These are phyloP conservation scores for Pichia membranifaciens DNA, from an alignment of 805 yeast genomes.

Conservation along the genomic window DNA sequence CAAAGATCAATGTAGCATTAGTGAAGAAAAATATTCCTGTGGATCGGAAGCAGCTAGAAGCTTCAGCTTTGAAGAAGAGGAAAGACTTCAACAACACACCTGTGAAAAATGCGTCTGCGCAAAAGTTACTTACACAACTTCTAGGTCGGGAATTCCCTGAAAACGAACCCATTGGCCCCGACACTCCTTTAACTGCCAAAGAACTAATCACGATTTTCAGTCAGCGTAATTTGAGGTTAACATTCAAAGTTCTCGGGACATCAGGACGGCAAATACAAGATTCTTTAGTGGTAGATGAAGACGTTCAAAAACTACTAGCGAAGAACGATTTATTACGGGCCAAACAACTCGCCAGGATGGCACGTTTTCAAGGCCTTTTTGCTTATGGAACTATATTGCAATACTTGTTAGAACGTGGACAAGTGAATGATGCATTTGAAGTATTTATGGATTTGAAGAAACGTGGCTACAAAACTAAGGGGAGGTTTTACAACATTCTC, in stretches of 20 bases:
- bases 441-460: slow-evolving; percentile 51
- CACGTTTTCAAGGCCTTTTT: slow-evolving; percentile 42
- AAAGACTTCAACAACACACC: slow-evolving; percentile 21
- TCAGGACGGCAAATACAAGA: slow-evolving; percentile 53
- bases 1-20: slow-evolving; percentile 16
- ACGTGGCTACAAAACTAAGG: slow-evolving; percentile 52
- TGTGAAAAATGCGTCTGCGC: slow-evolving; percentile 27
- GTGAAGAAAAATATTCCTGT: background rate
- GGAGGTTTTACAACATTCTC: slow-evolving; percentile 41
- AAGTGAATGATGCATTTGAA: slow-evolving; percentile 44
- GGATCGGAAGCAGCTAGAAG: background rate
- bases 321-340: slow-evolving; percentile 51
- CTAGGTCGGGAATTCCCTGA: slow-evolving; percentile 18
- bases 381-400: slow-evolving; percentile 59
- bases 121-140: slow-evolving; percentile 18
- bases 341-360: slow-evolving; percentile 20
- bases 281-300: slow-evolving; percentile 48
- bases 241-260: slow-evolving; percentile 53
- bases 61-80: slow-evolving; percentile 11
- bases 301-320: slow-evolving; percentile 46
- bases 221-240: slow-evolving; percentile 36
- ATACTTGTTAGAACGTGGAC: slow-evolving; percentile 39
- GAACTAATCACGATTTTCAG: slow-evolving; percentile 24
- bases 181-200: slow-evolving; percentile 21
- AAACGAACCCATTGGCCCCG: slow-evolving; percentile 20